Percentiles rank a stretch among this genome's conserved stretches.
phyloP scores from a whole-genome alignment of 2,329 filamentous ascomycete species.

The Thielaviopsis punctulata region DNA sequence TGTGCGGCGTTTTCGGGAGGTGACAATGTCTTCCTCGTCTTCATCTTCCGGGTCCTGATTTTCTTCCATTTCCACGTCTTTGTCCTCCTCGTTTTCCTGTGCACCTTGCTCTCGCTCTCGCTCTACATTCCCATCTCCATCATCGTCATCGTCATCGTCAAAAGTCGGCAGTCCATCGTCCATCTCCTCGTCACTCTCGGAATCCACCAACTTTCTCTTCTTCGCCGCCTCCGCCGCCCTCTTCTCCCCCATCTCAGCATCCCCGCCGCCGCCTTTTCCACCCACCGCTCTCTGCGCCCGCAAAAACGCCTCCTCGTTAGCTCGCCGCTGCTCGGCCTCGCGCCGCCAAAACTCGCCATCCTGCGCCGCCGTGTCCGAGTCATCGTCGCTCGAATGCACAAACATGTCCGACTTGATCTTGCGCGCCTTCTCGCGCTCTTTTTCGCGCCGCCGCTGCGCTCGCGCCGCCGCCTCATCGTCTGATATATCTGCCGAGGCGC shows the following conservation, averaged over 20 bases:
- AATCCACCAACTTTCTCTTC: slow-evolving; percentile 9
- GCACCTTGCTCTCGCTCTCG: not conserved
- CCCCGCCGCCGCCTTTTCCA: not conserved
- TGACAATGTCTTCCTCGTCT: not conserved
- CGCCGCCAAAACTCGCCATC: slow-evolving; percentile 56
- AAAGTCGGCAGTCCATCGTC: slow-evolving; percentile 5
- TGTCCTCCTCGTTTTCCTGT: not conserved
- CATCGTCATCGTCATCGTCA: not conserved
- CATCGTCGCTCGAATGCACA: slow-evolving; percentile 74
- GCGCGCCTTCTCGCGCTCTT: slow-evolving; percentile 56
- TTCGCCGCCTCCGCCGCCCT: not conserved
- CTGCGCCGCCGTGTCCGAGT: slow-evolving; percentile 62
- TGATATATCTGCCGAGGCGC: too few relatives aligned
- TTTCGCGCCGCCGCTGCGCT: slow-evolving; percentile 43
- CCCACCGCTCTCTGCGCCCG: not conserved
- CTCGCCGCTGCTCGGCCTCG: slow-evolving; percentile 38
- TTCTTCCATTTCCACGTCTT: not conserved
- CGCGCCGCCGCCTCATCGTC: slow-evolving; percentile 49
- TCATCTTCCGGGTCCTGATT: slow-evolving; percentile 4
- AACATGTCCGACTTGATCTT: slow-evolving; percentile 75
- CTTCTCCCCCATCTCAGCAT: not conserved
- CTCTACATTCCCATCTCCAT: not conserved
- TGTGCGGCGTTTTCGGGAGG: not conserved
- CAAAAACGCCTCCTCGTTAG: slow-evolving; percentile 11
- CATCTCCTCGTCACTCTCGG: slow-evolving; percentile 8